Base-by-base conservation (phyloP, 768 basidiomycete genomes). In the Boletellus sp. region DNA sequence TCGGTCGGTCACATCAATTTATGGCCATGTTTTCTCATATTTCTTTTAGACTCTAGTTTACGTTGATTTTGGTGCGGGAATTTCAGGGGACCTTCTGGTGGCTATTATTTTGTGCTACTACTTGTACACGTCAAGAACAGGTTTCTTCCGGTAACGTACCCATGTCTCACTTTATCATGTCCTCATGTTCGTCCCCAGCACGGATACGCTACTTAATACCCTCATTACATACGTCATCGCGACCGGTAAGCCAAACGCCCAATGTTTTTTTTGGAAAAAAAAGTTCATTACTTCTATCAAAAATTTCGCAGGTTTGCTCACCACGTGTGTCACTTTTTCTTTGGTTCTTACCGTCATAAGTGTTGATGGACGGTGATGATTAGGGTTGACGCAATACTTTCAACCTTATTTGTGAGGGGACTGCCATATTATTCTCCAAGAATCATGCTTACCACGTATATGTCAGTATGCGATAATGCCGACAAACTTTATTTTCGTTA, bases 211-310 rank as follows among this genome's bases (percentile, higher is more conserved):
- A 12, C 68, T 81, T 37, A 69, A 67, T n/a, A 59, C 68, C 1
- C 67, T 83, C 11, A 72, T 81, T 63, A 42, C 72, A 32, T 83
- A 80, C 55, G 69, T 75, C 1, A 70, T 83, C 44, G 76, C 81
- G 50, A 83, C 81, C 0, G 80, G 81, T 55, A 56, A 73, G 56
- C 28, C 17, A 20, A 16, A 9, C 12, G 11, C 15, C 31, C 6
- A 2, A 1, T 61, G 71, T 47, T 22, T 17, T 36, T 35, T 11
- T 6, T 33, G 19, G 42, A 17, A 8, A 10, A 42, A 3, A 24
- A 45, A 38, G 24, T 26, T 37, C 35, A n/a, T 46, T 24, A 5
- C 37, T 12, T 15, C 54, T 17, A 38, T 23, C 9, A 15, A 26
- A 26, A 0, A 15, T 73, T 42, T 67, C 67, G 66, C 73, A 66